Percentiles rank a stretch among this genome's conserved stretches.
phyloP scores from a whole-genome alignment of 2,329 filamentous ascomycete genomes.

The Escovopsis sp. region DNA sequence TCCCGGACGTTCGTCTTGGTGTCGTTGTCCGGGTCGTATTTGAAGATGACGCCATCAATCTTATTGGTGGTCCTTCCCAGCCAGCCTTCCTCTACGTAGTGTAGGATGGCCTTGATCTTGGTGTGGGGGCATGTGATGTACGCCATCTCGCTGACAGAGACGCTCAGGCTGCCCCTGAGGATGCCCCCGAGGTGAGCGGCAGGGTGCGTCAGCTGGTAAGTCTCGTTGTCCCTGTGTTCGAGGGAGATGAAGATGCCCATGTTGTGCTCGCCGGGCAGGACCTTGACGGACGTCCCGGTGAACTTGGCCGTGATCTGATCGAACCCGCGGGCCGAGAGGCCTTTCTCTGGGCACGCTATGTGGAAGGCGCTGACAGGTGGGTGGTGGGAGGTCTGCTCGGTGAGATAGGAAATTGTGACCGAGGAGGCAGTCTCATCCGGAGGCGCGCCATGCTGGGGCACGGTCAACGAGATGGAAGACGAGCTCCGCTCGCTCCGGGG shows the following conservation, averaged over 20 bases:
- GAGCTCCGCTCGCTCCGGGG: slow-evolving; percentile 30
- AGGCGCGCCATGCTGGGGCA: slow-evolving; percentile 31
- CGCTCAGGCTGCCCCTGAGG: slow-evolving; percentile 70
- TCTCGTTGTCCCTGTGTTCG: slow-evolving; percentile 66
- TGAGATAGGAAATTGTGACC: slow-evolving; percentile 79
- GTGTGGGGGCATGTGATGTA: slow-evolving; percentile 85
- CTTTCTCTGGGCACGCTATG: slow-evolving; percentile 82
- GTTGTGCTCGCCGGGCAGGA: slow-evolving; percentile 85
- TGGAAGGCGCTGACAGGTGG: slow-evolving; percentile 94
- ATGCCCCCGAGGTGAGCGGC: slow-evolving; percentile 85
- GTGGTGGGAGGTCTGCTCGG: slow-evolving; percentile 95
- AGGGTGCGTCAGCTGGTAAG: slow-evolving; percentile 90
- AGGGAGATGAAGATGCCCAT: slow-evolving; percentile 89
- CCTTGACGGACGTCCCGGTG: slow-evolving; percentile 85
- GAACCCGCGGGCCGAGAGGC: slow-evolving; percentile 75
- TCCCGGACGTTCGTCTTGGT: slow-evolving; percentile 67
- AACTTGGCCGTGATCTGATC: slow-evolving; percentile 97
- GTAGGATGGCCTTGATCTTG: slow-evolving; percentile 77
- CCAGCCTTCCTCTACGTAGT: slow-evolving; percentile 93
- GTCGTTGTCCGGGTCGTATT: slow-evolving; percentile 78
- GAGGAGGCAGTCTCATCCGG: slow-evolving; percentile 29
- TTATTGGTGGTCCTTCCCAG: slow-evolving; percentile 82
- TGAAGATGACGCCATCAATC: slow-evolving; percentile 82
- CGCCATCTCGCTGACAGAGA: slow-evolving; percentile 80
- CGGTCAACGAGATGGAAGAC: slow-evolving; percentile 35